Evolutionary conservation across 2,329 filamentous ascomycete species (phyloP).

Genomic region (Cytospora leucostoma): DNA sequence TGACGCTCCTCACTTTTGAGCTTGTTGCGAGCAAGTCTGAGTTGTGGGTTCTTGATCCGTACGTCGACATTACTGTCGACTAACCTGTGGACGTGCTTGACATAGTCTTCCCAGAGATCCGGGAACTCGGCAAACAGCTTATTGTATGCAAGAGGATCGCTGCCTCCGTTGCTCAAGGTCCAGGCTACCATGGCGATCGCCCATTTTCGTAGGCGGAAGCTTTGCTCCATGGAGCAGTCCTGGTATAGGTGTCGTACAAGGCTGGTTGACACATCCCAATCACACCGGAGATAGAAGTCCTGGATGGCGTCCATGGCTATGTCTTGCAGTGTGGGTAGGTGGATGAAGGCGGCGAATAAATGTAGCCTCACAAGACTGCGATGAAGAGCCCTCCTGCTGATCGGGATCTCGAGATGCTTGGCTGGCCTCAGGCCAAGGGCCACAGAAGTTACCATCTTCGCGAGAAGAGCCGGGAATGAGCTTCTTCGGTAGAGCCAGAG

Average conservation of each 20-base stretch:
- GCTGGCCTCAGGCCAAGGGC: slow-evolving; percentile 29
- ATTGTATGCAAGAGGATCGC: slow-evolving; percentile 32
- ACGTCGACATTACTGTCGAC: slow-evolving; percentile 51
- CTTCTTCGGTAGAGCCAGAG: slow-evolving; percentile 52
- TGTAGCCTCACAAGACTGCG: slow-evolving; percentile 60
- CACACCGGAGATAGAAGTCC: slow-evolving; percentile 58
- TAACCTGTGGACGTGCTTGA: slow-evolving; percentile 55
- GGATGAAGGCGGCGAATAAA: slow-evolving; percentile 56
- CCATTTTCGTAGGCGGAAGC: slow-evolving; percentile 59
- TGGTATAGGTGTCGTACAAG: slow-evolving; percentile 56
- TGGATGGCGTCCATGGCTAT: slow-evolving; percentile 59
- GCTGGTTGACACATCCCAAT: slow-evolving; percentile 58
- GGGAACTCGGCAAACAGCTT: slow-evolving; percentile 40
- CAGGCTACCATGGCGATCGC: slow-evolving; percentile 63
- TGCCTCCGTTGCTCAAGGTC: slow-evolving; percentile 43
- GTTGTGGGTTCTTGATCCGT: slow-evolving; percentile 61
- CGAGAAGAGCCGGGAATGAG: slow-evolving; percentile 47
- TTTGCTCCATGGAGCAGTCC: slow-evolving; percentile 51
- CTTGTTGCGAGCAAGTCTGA: slow-evolving; percentile 57
- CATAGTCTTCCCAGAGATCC: slow-evolving; percentile 53
- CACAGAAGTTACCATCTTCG: slow-evolving; percentile 40
- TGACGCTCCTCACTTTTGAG: slow-evolving; percentile 58
- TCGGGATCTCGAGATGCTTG: slow-evolving; percentile 32
- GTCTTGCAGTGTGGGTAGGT: slow-evolving; percentile 55
- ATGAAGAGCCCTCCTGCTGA: slow-evolving; percentile 46